Evolutionary conservation across 1,139 yeast species (phyloP).

Genomic region (Kodamaea derodonti): DNA sequence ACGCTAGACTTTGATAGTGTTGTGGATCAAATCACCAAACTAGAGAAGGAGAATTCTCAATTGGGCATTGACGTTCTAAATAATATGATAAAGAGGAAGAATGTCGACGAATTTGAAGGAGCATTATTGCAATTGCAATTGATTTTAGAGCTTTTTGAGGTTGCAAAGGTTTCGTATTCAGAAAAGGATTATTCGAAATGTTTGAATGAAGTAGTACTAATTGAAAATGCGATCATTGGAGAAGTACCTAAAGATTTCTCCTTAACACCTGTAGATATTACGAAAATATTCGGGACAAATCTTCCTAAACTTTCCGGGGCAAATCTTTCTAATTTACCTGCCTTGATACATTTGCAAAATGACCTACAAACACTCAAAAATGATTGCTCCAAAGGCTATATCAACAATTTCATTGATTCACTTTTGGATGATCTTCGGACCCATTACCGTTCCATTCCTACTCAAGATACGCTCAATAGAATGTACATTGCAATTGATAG

Average conservation of each 20-base stretch:
- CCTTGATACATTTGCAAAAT: constrained; percentile 53
- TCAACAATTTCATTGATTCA: constrained; percentile 50
- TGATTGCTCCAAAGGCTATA: constrained; percentile 67
- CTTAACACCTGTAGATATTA: constrained; percentile 11
- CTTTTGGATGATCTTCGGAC: constrained; percentile 57
- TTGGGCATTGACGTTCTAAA: constrained; percentile 52
- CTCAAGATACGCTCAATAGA: constrained; percentile 51
- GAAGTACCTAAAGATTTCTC: constrained; percentile 18
- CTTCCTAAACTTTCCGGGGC: constrained; percentile 43
- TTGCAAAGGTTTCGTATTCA: constrained; percentile 48
- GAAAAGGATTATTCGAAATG: constrained; percentile 37
- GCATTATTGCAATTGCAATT: constrained; percentile 61
- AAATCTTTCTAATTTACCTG: constrained; percentile 56
- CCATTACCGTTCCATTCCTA: constrained; percentile 51
- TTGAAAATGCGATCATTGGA: constrained; percentile 59
- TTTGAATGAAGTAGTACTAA: constrained; percentile 52
- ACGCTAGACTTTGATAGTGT: constrained; percentile 47
- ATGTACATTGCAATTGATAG: constrained; percentile 30
- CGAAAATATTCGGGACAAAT: constrained; percentile 16
- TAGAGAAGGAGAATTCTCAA: constrained; percentile 50
- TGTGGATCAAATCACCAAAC: constrained; percentile 31
- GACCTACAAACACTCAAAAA: constrained; percentile 46
- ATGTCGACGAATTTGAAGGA: constrained; percentile 61
- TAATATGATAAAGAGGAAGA: constrained; percentile 51
- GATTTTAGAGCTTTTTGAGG: constrained; percentile 46